Conservation (phyloP, 148 eudicot species). For the Simmondsia chinensis region DNA sequence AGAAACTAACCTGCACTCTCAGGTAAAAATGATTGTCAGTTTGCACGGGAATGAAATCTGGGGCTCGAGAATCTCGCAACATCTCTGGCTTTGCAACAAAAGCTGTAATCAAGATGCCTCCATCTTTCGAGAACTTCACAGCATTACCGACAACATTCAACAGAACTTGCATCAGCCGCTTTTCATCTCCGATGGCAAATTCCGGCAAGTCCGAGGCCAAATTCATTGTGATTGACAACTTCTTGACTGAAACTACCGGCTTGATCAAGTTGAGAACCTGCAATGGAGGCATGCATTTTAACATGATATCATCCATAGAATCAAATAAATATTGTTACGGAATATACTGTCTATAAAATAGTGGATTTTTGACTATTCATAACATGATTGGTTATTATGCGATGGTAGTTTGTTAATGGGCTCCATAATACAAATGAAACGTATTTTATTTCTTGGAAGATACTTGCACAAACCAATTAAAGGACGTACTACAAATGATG, state of each 20-base stretch:
- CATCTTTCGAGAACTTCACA: constrained; percentile 82
- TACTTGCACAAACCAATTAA: too few species aligned
- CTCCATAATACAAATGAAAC: too few species aligned
- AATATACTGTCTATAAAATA: too few species aligned
- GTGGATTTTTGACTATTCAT: too few species aligned
- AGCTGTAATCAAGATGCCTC: constrained; percentile 58
- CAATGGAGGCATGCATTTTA: constrained; percentile 15
- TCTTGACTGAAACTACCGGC: constrained; percentile 79
- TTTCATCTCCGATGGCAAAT: constrained; percentile 78
- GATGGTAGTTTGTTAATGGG: too few species aligned
- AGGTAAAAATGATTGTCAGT: constrained; percentile 61
- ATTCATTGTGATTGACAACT: constrained; percentile 40
- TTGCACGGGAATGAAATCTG: constrained; percentile 50
- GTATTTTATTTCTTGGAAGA: too few species aligned
- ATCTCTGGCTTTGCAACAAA: constrained; percentile 51
- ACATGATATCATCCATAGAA: too few species aligned
- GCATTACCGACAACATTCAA: constrained; percentile 86
- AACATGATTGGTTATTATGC: too few species aligned
- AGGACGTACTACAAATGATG: too few species aligned
- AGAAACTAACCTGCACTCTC: constrained; percentile 61
- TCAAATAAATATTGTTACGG: too few species aligned
- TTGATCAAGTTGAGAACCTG: constrained; percentile 73
- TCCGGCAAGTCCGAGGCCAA: constrained; percentile 68
- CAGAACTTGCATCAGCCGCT: constrained; percentile 74
- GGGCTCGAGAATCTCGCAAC: constrained; percentile 56